Percentiles rank a stretch among this genome's conserved stretches.
Evolutionary conservation across 2,329 filamentous ascomycete species (phyloP).

Genomic region (Epichloe glyceriae): DNA sequence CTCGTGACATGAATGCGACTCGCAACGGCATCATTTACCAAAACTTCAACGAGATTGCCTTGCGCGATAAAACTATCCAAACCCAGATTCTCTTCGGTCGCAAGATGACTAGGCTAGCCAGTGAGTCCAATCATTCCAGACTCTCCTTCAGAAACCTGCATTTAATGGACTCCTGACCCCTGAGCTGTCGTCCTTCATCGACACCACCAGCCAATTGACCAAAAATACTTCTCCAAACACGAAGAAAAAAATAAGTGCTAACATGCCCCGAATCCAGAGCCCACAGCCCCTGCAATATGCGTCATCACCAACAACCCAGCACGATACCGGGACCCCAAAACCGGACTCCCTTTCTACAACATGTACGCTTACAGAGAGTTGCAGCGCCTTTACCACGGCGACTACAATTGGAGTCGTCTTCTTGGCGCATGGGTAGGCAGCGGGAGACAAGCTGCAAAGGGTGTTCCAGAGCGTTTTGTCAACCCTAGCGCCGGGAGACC

Average conservation of each 20-base stretch:
- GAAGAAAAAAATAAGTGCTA: background rate
- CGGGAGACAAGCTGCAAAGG: slow-evolving; percentile 49
- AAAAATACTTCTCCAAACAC: background rate
- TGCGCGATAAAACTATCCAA: slow-evolving; percentile 43
- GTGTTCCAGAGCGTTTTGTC: slow-evolving; percentile 68
- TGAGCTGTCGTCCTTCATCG: background rate
- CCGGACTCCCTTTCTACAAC: slow-evolving; percentile 71
- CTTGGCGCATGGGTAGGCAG: slow-evolving; percentile 74
- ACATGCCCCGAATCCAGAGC: slow-evolving; percentile 24
- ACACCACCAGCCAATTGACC: background rate
- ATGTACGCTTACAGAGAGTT: slow-evolving; percentile 71
- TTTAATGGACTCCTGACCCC: no score
- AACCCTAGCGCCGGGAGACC: slow-evolving; percentile 18
- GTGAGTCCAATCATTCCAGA: slow-evolving; percentile 23
- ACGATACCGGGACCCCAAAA: slow-evolving; percentile 72
- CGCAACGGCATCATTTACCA: slow-evolving; percentile 46
- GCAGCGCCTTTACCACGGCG: slow-evolving; percentile 56
- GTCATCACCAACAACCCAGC: slow-evolving; percentile 74
- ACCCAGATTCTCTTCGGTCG: slow-evolving; percentile 46
- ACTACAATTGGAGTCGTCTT: slow-evolving; percentile 71
- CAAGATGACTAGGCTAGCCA: slow-evolving; percentile 44
- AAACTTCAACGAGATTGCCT: slow-evolving; percentile 43
- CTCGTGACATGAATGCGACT: slow-evolving; percentile 11
- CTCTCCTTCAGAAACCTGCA: no score
- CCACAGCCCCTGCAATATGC: slow-evolving; percentile 46